phyloP scores from a whole-genome alignment of 2,329 filamentous ascomycete species.

The Laburnicola sp. region DNA sequence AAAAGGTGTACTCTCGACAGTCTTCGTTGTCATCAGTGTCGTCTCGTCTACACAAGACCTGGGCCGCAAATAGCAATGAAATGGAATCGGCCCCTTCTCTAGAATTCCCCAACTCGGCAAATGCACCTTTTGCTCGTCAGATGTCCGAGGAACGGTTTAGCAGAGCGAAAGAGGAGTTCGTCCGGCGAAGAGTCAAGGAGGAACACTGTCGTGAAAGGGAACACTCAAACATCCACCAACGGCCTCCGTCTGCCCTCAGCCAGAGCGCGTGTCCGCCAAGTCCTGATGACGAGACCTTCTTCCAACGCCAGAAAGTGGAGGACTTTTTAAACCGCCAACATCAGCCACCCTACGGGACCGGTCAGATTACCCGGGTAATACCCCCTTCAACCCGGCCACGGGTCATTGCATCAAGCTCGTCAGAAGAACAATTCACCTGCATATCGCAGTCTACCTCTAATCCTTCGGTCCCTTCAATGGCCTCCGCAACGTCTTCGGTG shows the following conservation, averaged over 20 bases:
- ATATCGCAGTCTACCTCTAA: too few species aligned
- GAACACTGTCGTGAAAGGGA: slow-evolving; percentile 34
- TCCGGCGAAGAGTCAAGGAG: slow-evolving; percentile 40
- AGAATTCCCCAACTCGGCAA: slow-evolving; percentile 19
- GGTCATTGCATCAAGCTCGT: too few species aligned
- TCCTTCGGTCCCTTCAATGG: too few species aligned
- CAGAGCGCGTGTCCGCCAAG: slow-evolving; percentile 51
- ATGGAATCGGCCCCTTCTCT: slow-evolving; percentile 26
- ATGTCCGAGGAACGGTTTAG: slow-evolving; percentile 38
- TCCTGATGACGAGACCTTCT: too few species aligned
- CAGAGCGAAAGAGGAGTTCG: slow-evolving; percentile 44
- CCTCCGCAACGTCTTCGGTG: too few species aligned
- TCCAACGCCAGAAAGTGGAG: too few species aligned
- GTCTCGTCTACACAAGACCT: slow-evolving; percentile 34
- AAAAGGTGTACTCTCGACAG: slow-evolving; percentile 38
- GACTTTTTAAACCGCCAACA: too few species aligned
- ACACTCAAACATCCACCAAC: slow-evolving; percentile 25
- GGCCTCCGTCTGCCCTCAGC: slow-evolving; percentile 33
- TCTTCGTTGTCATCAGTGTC: slow-evolving; percentile 46
- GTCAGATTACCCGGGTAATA: too few species aligned
- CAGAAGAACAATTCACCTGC: too few species aligned
- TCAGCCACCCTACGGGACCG: too few species aligned
- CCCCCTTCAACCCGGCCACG: too few species aligned
- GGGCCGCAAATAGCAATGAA: slow-evolving; percentile 27
- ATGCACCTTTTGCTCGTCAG: slow-evolving; percentile 22